Evolutionary conservation across 2,329 filamentous ascomycete species (phyloP), one percentile per base, ranked within the genome.

Genomic region (Colletotrichum viniferum): DNA sequence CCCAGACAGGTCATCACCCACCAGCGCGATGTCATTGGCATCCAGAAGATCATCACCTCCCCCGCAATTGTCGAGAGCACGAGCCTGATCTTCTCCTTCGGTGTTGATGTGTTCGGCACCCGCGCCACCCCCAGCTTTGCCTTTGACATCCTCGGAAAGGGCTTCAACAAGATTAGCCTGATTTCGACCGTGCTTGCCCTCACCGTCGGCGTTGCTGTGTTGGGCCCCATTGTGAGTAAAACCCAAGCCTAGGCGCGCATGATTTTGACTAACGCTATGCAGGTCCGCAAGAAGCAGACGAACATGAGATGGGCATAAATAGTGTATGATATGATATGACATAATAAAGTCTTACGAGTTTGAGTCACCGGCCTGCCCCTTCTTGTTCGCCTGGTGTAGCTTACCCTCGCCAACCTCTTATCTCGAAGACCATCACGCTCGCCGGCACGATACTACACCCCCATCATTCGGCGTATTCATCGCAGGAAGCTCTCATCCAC

Each of bases 71-170:
- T 99, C 34, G 97, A 99, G 87, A 98, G 96, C 85, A 98, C 97
- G 2, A 96, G 94, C 80, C 84, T 98, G 71, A 90, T 99, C 14
- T 94, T 98, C 80, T 96, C 95, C 0, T 98, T 94, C 81, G 97
- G 97, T 5, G 83, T 95, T 16, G 97, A 99, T 83, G 87, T 98
- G 3, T 99, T 97, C 78, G 96, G 94, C 16, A 96, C 96, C 2
- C 89, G 96, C 68, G 91, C 97, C 13, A 92, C 94, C n/a, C 97
- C 97, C 1, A 98, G 95, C 84, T 92, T 94, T 79, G 91, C 94
- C 18, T 99, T 99, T 84, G 97, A 99, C 85, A 92, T 98, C 56
- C 87, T 99, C 18, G 97, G 96, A 77, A 97, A 96, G 85, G 95
- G 95, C 4, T 99, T 99, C 84, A 97, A 96, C 83, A 98, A 98